Evolutionary conservation across 2,329 filamentous ascomycete genomes (phyloP), one percentile per base, ranked within the genome.

Genomic region (Phialophora expanda): DNA sequence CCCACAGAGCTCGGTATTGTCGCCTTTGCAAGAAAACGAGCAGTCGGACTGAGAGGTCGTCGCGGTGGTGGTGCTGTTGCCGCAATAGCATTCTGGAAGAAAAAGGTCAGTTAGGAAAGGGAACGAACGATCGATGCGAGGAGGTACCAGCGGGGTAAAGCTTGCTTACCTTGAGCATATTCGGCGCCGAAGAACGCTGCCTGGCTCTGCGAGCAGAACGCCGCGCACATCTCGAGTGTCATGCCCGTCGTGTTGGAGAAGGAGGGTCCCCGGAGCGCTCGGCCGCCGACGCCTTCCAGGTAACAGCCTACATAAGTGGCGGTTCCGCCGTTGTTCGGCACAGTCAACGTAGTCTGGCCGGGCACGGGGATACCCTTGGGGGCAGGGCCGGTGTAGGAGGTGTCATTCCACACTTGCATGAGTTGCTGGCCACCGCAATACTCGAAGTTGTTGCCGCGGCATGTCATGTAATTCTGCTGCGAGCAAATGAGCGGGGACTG

Each of bases 181-280:
- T 81, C 79, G 9, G 78, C 74, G 41, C 79, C 79, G 50, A 77
- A 78, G 64, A 76, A 76, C 1, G 68, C 71, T 44, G 75, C 77
- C 2, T 70, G 72, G 5, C 65, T 64, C 53, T 59, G 50, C 22
- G 62, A 55, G 54, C 73, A 74, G 56, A 66, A 69, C 17, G 68
- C 55, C 6, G 68, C 65, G 58, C 71, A 85, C 12, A 61, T 67
- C 63, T 73, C 72, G 9, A 71, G 66, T 9, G 85, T 87, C 72
- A 86, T 76, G 56, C 50, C 81, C 6, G 76, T 72, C 69, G 80
- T 78, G 65, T 88, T 84, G n/a, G 82, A 75, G 74, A 85, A 82
- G 63, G 74, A 64, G 5, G 59, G 53, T 1, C 65, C 67, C 22
- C 38, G 44, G 44, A 68, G 53, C 28, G 64, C 71, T 60, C 53